A percentile compares a stretch with the other conserved stretches of the same genome.
phyloP scores from a whole-genome alignment of 306 rosid genomes.

The Dalbergia cultrata region DNA sequence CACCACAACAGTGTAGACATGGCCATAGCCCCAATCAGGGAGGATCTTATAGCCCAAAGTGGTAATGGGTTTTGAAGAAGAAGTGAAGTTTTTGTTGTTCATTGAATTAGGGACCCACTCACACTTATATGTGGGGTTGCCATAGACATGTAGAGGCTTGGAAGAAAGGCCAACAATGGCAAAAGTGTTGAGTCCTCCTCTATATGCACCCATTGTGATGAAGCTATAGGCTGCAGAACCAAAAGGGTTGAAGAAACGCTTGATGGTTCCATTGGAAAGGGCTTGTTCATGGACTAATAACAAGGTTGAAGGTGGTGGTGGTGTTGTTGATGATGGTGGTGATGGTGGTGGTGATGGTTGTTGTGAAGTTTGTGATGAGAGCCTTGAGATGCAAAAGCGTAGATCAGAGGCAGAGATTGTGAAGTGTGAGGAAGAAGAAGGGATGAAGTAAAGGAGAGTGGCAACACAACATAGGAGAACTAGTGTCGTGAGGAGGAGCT shows the following conservation, averaged over 20 bases:
- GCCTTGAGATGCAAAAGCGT: slow-evolving; percentile 71
- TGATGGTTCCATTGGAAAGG: slow-evolving; percentile 53
- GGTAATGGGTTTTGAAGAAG: slow-evolving; percentile 40
- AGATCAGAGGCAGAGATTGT: slow-evolving; percentile 82
- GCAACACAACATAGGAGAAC: slow-evolving; percentile 70
- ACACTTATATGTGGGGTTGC: slow-evolving; percentile 70
- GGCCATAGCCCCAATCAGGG: slow-evolving; percentile 91
- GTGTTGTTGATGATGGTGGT: neutral
- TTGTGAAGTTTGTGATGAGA: slow-evolving; percentile 35
- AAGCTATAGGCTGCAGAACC: slow-evolving; percentile 85
- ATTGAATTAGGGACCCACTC: slow-evolving; percentile 55
- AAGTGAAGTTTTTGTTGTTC: no score
- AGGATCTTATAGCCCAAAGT: slow-evolving; percentile 69
- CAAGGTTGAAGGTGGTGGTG: slow-evolving; percentile 2
- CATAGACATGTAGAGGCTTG: slow-evolving; percentile 81
- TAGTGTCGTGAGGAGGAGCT: slow-evolving; percentile 65
- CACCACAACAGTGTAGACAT: slow-evolving; percentile 80
- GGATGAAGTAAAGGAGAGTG: slow-evolving; percentile 80
- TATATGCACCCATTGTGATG: slow-evolving; percentile 80
- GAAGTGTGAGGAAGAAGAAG: slow-evolving; percentile 62
- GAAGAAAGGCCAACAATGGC: slow-evolving; percentile 79
- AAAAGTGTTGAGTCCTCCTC: slow-evolving; percentile 84
- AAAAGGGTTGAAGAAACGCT: slow-evolving; percentile 66
- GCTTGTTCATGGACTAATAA: slow-evolving; percentile 37
- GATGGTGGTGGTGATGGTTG: neutral